Evolutionary conservation across 2,329 filamentous ascomycete genomes (phyloP), one percentile per base, ranked within the genome.

Genomic region (Fusarium nurragi): DNA sequence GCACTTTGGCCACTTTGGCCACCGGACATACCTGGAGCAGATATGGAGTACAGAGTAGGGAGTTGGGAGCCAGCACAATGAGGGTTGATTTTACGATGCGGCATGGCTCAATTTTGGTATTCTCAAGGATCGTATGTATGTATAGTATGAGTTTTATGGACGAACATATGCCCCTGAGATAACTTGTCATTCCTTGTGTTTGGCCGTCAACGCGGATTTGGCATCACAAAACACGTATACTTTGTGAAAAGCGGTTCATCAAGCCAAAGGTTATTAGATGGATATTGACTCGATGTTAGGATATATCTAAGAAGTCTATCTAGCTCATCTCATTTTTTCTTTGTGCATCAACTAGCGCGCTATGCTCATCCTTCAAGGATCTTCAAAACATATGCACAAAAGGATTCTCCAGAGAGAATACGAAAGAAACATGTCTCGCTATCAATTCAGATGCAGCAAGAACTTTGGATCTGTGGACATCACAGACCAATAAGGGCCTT

Each of bases 401-500:
- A 54, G 30, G 44, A 18, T 41, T 57, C 55, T 51, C 65, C 21
- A 30, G 40, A 57, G 50, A 65, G 53, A 48, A 43, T 37, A 68
- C 50, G 68, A 69, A 70, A 46, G 62, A 40, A 67, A 70, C 38
- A 30, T 52, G n/a, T 43, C 25, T 37, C 7, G 38, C 51, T 37
- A 43, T 30, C 19, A 34, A 36, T 26, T 22, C 4, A 22, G 19
- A 21, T 25, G 26, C 8, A 47, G 43, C 32, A 21, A 34, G 18
- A 36, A 7, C 7, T 37, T 9, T 37, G 10, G 12, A 6, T 9
- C 21, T 11, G 25, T 25, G 14, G 13, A 43, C 18, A 59, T 70
- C 51, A 72, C 43, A 72, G 53, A 25, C 54, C 59, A 3, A 97
- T 78, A 47, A 97, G 81, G 16, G 91, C 93, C 68, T 83, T 85